These are phyloP conservation scores for Colletotrichum agaves DNA, from an alignment of 2,329 filamentous ascomycete genomes.

Conservation along the genomic window DNA sequence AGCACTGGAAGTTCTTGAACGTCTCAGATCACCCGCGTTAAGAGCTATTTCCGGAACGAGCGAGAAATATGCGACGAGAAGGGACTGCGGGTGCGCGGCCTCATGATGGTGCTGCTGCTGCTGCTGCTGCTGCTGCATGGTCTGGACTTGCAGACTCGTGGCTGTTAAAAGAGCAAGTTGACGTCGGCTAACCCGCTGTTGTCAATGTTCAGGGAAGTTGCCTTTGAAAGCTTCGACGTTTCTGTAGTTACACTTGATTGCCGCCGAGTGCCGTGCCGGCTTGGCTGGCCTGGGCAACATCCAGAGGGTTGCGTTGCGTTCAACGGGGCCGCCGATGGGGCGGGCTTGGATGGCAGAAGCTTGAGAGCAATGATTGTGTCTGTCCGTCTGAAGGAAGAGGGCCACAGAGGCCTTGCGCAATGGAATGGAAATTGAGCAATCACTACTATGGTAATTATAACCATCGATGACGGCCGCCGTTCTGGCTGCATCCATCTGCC, in stretches of 20 bases:
- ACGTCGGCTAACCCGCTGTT: background rate
- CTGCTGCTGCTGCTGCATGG: background rate
- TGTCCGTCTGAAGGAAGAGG: constrained; percentile 29
- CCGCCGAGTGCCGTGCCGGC: background rate
- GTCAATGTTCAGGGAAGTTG: constrained; percentile 2
- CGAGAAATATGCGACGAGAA: constrained; percentile 21
- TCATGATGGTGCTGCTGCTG: background rate
- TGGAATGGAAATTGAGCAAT: background rate
- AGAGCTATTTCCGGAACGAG: constrained; percentile 32
- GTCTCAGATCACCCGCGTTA: constrained; percentile 30
- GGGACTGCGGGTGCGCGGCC: background rate
- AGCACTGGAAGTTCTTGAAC: constrained; percentile 21
- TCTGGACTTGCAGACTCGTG: background rate
- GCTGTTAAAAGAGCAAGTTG: background rate
- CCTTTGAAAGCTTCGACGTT: background rate
- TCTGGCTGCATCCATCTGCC: background rate
- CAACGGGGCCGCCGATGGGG: background rate
- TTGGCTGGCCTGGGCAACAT: background rate
- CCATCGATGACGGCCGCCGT: background rate
- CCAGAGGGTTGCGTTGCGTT: background rate
- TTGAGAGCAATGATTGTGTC: constrained; percentile 14
- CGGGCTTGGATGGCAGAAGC: constrained; percentile 31
- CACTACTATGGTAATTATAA: too few species aligned
- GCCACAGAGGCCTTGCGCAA: constrained; percentile 1
- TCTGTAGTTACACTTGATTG: background rate